These are phyloP conservation scores for Catenaria anguillulae DNA, from an alignment of 371 early-diverging fungal genomes.

Conservation along the genomic window DNA sequence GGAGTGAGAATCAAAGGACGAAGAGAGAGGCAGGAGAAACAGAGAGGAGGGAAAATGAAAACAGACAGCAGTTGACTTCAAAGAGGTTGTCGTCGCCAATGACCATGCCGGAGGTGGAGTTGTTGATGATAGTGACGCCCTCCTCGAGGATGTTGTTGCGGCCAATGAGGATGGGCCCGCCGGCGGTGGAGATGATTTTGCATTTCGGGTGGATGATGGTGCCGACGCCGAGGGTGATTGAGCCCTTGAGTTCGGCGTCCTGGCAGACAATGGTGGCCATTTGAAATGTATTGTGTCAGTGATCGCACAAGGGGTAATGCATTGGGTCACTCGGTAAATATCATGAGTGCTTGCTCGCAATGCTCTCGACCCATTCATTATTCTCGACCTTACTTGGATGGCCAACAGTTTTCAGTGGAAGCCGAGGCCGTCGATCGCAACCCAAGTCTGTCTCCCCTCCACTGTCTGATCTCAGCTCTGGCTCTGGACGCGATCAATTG, in stretches of 20 bases:
- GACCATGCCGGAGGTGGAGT: conserved; percentile 19
- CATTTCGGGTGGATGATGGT: conserved; percentile 64
- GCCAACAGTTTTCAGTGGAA: no score
- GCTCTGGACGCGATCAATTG: no score
- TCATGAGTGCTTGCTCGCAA: no score
- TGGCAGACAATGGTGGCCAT: conserved; percentile 37
- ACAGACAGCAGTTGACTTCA: conserved; percentile 56
- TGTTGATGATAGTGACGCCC: conserved; percentile 51
- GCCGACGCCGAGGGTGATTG: conserved; percentile 40
- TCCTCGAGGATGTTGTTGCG: conserved; percentile 60
- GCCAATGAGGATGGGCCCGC: conserved; percentile 56
- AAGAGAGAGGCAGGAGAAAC: not conserved
- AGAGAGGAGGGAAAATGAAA: not conserved
- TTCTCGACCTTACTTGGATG: no score
- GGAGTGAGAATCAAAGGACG: no score
- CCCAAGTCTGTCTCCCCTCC: no score
- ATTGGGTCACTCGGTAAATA: no score
- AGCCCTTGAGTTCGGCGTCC: conserved; percentile 44
- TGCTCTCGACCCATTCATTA: no score
- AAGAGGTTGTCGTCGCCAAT: conserved; percentile 64
- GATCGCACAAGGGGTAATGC: no score
- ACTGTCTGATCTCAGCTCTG: no score
- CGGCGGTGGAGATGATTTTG: conserved; percentile 42
- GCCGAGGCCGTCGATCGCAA: no score
- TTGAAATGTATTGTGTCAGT: no score